Conservation (phyloP, 2,329 filamentous ascomycete species). For the Coleophoma crateriformis region DNA sequence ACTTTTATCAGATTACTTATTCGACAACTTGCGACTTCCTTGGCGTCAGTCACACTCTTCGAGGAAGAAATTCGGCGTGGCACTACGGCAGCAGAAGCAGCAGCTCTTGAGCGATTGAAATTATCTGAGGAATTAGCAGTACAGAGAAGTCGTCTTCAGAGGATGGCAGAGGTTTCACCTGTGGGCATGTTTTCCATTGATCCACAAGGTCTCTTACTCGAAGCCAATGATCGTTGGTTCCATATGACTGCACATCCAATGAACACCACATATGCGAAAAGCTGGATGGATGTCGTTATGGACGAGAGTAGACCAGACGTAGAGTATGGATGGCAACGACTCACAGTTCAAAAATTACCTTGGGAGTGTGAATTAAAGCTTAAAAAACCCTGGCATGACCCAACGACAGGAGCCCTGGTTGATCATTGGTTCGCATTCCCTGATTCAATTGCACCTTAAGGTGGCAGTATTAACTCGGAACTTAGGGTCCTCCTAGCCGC, state of each 20-base stretch:
- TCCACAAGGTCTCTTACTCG: slow-evolving; percentile 61
- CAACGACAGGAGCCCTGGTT: slow-evolving; percentile 49
- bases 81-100: slow-evolving; percentile 65
- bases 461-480: neutral
- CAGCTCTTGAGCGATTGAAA: slow-evolving; percentile 52
- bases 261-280: slow-evolving; percentile 49
- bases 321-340: slow-evolving; percentile 52
- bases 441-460: no score
- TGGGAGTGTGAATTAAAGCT: slow-evolving; percentile 69
- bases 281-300: slow-evolving; percentile 66
- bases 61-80: slow-evolving; percentile 75
- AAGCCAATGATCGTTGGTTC: slow-evolving; percentile 76
- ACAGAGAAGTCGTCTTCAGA: slow-evolving; percentile 24
- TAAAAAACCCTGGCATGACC: slow-evolving; percentile 50
- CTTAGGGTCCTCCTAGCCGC: slow-evolving; percentile 62
- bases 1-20: slow-evolving; percentile 70
- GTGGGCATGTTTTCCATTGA: slow-evolving; percentile 84
- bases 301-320: slow-evolving; percentile 55
- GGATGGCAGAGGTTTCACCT: slow-evolving; percentile 78
- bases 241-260: slow-evolving; percentile 63
- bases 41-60: slow-evolving; percentile 75
- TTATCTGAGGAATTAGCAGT: slow-evolving; percentile 20
- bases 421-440: slow-evolving; percentile 39
- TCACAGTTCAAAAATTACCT: slow-evolving; percentile 55
- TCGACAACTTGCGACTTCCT: slow-evolving; percentile 69